Conservation (phyloP, 1,284 basidiomycete species). For the Salmacisia buchloeana region DNA sequence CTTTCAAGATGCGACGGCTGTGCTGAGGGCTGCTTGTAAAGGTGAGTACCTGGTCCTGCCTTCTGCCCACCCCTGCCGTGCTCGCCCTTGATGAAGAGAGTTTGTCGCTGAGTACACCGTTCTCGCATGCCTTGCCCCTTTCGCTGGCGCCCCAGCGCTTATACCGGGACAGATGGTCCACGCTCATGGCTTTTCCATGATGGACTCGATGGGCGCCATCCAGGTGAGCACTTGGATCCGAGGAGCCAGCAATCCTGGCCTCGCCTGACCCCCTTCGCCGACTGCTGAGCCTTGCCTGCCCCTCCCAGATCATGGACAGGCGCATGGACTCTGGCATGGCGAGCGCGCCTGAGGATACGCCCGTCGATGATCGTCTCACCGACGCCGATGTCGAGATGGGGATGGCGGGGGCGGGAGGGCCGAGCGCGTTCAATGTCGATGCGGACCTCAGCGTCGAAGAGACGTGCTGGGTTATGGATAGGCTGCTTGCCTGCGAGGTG, state of each 20-base stretch:
- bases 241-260: constrained; percentile 16
- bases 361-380: constrained; percentile 53
- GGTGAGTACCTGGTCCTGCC: neutral
- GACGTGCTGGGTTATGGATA: constrained; percentile 79
- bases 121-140: neutral
- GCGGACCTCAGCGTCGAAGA: constrained; percentile 65
- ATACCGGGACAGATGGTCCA: constrained; percentile 63
- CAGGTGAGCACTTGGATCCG: constrained; percentile 57
- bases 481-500: constrained; percentile 74
- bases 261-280: constrained; percentile 10
- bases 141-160: constrained; percentile 59
- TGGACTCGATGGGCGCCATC: constrained; percentile 83
- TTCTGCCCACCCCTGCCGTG: too few species aligned
- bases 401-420: too few species aligned
- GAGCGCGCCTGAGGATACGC: constrained; percentile 27
- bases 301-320: constrained; percentile 73
- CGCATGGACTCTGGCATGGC: constrained; percentile 77
- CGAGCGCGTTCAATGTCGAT: constrained; percentile 61
- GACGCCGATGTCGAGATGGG: constrained; percentile 44
- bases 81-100: too few species aligned
- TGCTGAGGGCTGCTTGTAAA: constrained; percentile 19
- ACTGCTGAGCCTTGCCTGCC: constrained; percentile 15
- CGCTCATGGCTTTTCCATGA: constrained; percentile 64
- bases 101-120: too few species aligned
- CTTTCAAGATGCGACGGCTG: constrained; percentile 19